Percentiles rank a stretch among this genome's conserved stretches.
Conservation (phyloP, 495 filamentous ascomycete genomes). For the Aspergillus haitiensis region DNA sequence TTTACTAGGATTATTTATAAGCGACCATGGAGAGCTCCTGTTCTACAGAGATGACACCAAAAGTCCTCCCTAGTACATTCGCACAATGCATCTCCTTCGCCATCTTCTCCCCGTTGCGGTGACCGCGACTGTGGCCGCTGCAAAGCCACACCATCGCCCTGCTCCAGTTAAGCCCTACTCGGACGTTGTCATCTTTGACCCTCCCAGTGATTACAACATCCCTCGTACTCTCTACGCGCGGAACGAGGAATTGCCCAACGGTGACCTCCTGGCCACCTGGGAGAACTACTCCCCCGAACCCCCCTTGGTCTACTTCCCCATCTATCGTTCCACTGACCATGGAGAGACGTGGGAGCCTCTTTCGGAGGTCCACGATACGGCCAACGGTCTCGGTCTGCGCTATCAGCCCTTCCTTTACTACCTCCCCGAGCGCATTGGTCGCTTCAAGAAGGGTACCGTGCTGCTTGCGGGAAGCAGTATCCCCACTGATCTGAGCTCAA, state of each 20-base stretch:
- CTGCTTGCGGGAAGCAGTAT: constrained; percentile 64
- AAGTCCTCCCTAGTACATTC: not conserved
- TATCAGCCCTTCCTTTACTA: constrained; percentile 69
- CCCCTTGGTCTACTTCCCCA: constrained; percentile 45
- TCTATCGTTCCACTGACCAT: constrained; percentile 58
- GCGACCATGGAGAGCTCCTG: not conserved
- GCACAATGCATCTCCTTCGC: constrained; percentile 19
- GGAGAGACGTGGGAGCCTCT: constrained; percentile 64
- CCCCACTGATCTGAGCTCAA: constrained; percentile 59
- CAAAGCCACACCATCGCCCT: constrained; percentile 12
- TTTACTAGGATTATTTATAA: constrained; percentile 1
- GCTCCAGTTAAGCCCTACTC: constrained; percentile 15
- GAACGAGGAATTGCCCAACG: constrained; percentile 29
- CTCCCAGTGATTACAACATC: constrained; percentile 37
- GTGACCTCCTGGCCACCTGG: constrained; percentile 49
- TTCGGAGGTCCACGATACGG: constrained; percentile 60
- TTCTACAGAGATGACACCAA: not conserved
- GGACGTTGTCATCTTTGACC: constrained; percentile 33
- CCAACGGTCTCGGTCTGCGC: constrained; percentile 62
- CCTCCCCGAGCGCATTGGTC: constrained; percentile 55
- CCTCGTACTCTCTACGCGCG: constrained; percentile 33
- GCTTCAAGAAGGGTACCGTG: constrained; percentile 58
- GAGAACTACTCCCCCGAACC: constrained; percentile 59
- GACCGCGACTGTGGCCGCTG: constrained; percentile 19
- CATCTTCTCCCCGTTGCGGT: constrained; percentile 24